Conservation (phyloP, 495 filamentous ascomycete genomes). For the Talaromyces thailandensis region DNA sequence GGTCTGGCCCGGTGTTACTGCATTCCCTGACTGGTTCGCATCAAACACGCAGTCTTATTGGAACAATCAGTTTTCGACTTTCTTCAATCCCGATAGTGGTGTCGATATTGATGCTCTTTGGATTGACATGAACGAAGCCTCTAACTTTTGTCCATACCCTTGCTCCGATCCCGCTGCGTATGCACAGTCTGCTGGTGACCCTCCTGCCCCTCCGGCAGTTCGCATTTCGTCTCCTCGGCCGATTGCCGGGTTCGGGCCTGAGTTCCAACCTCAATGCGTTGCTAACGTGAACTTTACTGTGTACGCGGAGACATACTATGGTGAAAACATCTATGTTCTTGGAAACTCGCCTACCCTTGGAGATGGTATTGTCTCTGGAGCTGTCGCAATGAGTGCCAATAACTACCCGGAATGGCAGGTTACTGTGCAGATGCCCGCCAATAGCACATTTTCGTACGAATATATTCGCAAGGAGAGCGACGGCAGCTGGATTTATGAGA, state of each 20-base stretch:
- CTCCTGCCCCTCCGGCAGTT: slow-evolving; percentile 57
- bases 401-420: slow-evolving; percentile 52
- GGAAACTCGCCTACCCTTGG: slow-evolving; percentile 48
- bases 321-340: slow-evolving; percentile 51
- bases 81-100: slow-evolving; percentile 57
- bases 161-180: slow-evolving; percentile 53
- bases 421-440: slow-evolving; percentile 40
- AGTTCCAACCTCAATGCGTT: slow-evolving; percentile 52
- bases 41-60: slow-evolving; percentile 59
- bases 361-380: slow-evolving; percentile 41
- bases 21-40: slow-evolving; percentile 81
- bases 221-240: slow-evolving; percentile 47
- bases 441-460: slow-evolving; percentile 53
- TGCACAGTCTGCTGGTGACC: slow-evolving; percentile 45
- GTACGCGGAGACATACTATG: slow-evolving; percentile 39
- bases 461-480: slow-evolving; percentile 50
- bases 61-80: slow-evolving; percentile 59
- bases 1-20: slow-evolving; percentile 79
- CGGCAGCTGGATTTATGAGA: slow-evolving; percentile 20
- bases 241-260: slow-evolving; percentile 61
- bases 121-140: slow-evolving; percentile 82
- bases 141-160: slow-evolving; percentile 65
- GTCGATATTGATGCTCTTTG: slow-evolving; percentile 80
- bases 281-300: slow-evolving; percentile 7
- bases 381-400: slow-evolving; percentile 40